Evolutionary conservation across 495 filamentous ascomycete species (phyloP), one percentile per base, ranked within the genome.

Genomic region (Podospora sp.): DNA sequence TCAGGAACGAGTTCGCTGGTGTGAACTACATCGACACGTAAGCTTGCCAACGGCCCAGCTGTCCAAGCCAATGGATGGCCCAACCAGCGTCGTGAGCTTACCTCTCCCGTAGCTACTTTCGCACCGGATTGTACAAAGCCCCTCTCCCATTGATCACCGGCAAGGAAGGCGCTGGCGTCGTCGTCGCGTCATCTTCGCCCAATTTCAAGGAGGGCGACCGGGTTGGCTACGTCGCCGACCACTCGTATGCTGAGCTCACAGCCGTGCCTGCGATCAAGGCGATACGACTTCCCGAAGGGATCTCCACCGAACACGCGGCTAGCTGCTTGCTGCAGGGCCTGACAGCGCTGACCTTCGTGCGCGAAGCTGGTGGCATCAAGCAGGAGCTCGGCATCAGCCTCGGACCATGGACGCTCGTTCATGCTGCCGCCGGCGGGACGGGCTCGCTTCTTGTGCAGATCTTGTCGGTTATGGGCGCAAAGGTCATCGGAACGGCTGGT

Each of bases 351-450:
- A 89, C 93, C 0, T 80, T 97, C 49, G 87, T 90, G 12, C 88
- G 90, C 71, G 95, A 97, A 76, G 85, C 90, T 14, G 86, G 93
- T 66, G 74, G 80, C 0, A 91, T 97, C 27, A 80, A 91, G 71
- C 85, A 74, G 36, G 52, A 71, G 59, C 26, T 51, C 6, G 70
- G 64, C 2, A 51, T 68, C 18, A 59, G 67, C 63, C 51, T 70
- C 22, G 92, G 89, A 0, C 92, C 96, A 65, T 96, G 89, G 88
- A 85, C 95, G 8, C 86, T 99, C 0, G 85, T 98, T 35, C 92
- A 96, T 69, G 94, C 95, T 0, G 95, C 95, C 0, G 93, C 94
- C 9, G 95, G 95, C 51, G 95, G 95, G 5, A 91, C 93, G 0
- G 95, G 94, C 0, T 81, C 89, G 51, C 87, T 90, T 78, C 81